A percentile compares a stretch with the other conserved stretches of the same genome.
These are phyloP conservation scores for Perkinsus chesapeaki DNA, from an alignment of 169 alveolate genomes.

Conservation along the genomic window DNA sequence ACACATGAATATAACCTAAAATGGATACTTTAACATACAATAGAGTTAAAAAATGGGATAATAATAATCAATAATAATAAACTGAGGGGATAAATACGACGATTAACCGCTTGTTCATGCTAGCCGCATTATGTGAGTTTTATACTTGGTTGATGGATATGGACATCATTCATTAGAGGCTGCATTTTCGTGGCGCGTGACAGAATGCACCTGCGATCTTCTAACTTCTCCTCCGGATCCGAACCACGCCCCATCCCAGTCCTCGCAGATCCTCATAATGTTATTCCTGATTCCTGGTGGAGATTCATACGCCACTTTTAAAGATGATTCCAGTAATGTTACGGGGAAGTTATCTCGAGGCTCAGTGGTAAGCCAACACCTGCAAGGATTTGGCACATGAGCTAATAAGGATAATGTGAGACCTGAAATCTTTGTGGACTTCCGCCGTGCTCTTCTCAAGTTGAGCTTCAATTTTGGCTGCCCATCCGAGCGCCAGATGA, in stretches of 20 bases:
- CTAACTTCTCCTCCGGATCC: constrained; percentile 12
- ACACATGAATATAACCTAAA: constrained; percentile 67
- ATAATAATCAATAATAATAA: too few species aligned
- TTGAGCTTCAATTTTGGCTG: constrained; percentile 73
- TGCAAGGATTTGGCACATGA: not conserved
- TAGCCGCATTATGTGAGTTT: too few species aligned
- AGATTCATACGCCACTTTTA: constrained; percentile 79
- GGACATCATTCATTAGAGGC: too few species aligned
- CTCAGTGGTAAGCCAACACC: constrained; percentile 80
- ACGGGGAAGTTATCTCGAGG: constrained; percentile 81
- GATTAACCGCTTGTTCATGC: too few species aligned
- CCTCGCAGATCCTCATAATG: constrained; percentile 65
- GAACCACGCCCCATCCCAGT: constrained; percentile 57
- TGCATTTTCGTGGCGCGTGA: too few species aligned
- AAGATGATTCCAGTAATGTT: constrained; percentile 68
- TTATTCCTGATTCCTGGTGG: constrained; percentile 88
- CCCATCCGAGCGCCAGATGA: constrained; percentile 82
- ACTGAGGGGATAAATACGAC: not conserved
- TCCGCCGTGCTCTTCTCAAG: constrained; percentile 19
- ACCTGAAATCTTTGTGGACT: constrained; percentile 62
- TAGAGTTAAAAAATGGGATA: not conserved
- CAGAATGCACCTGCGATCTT: constrained; percentile 13
- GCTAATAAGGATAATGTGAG: not conserved
- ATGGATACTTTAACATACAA: too few species aligned
- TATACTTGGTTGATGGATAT: too few species aligned